Evolutionary conservation across 1,284 basidiomycete genomes (phyloP), one percentile per base, ranked within the genome.

Genomic region (Ceratorhiza oryzae-sativae): DNA sequence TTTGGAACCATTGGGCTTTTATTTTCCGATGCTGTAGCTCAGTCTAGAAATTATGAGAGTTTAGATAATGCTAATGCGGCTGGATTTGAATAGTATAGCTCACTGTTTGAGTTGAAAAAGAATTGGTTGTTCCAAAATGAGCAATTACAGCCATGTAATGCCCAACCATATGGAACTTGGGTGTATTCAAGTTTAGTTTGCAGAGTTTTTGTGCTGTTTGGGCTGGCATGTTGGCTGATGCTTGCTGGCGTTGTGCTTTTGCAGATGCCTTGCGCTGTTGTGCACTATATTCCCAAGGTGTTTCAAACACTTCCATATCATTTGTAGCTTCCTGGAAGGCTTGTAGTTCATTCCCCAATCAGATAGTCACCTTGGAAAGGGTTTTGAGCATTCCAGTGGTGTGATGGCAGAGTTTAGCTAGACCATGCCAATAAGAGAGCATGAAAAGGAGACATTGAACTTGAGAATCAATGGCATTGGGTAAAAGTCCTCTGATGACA

Each of bases 161-260:
- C 0, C 79, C 77, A 0, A 83, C 73, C 0, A 74, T 61, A 71
- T 83, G 82, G 0, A 78, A 73, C 61, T 84, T 83, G 72, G 77
- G 76, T 0, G 79, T 80, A 13, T 73, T 70, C 41, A 80, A 61
- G 60, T 80, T 81, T 25, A 80, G 75, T 2, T 34, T 73, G 61
- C 34, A 48, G 12, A n/a, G 27, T 20, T 49, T 58, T 18, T 27
- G 42, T 20, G 6, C 39, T 9, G 23, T n/a, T 42, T 41, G 36
- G 27, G 59, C 5, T 10, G 61, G 13, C 27, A n/a, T 34, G 13
- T 48, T 20, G 27, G 10, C 18, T 15, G 45, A 5, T 9, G 25
- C 12, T 30, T 56, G 48, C 23, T 30, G 34, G 1, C 76, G 53
- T 25, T 20, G 18, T 18, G 34, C 36, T 23, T 15, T 23, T n/a